Evolutionary conservation across 106 monocot species (phyloP).

Genomic region (Hemerocallis citrina): DNA sequence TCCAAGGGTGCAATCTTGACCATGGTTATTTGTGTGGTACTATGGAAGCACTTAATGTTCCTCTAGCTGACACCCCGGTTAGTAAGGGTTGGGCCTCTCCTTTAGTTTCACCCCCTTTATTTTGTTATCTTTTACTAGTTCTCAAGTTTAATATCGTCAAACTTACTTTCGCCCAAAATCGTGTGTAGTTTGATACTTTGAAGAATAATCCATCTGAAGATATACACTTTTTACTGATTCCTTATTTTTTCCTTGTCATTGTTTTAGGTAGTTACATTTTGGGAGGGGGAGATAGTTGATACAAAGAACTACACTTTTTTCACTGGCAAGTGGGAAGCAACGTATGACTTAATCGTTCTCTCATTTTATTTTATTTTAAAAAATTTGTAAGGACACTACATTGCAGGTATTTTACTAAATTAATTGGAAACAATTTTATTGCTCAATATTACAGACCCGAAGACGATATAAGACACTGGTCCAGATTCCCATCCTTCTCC

Average conservation of each 20-base stretch:
- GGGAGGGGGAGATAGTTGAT: conserved; percentile 95
- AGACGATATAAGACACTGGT: conserved; percentile 88
- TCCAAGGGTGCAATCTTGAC: conserved; percentile 70
- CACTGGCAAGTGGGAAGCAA: conserved; percentile 94
- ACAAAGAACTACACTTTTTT: conserved; percentile 75
- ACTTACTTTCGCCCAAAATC: no score
- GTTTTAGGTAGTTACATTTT: conserved; percentile 81
- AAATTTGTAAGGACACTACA: no score
- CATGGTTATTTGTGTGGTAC: conserved; percentile 89
- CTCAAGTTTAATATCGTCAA: background rate
- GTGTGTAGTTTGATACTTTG: no score
- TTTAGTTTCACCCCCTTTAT: background rate
- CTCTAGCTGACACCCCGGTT: conserved; percentile 88
- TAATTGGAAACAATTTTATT: background rate
- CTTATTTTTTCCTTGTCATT: background rate
- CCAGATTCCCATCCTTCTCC: conserved; percentile 65
- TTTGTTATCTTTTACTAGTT: background rate
- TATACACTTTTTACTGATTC: background rate
- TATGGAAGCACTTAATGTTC: conserved; percentile 96
- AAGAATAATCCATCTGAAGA: no score
- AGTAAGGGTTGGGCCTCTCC: no score
- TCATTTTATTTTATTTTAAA: background rate
- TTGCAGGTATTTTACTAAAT: no score
- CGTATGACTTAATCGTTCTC: conserved; percentile 27
- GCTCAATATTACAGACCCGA: conserved; percentile 44